Percentiles rank a stretch among this genome's conserved stretches.
Conservation (phyloP, 176 grass and related monocot species). For the Carex myosuroides region DNA sequence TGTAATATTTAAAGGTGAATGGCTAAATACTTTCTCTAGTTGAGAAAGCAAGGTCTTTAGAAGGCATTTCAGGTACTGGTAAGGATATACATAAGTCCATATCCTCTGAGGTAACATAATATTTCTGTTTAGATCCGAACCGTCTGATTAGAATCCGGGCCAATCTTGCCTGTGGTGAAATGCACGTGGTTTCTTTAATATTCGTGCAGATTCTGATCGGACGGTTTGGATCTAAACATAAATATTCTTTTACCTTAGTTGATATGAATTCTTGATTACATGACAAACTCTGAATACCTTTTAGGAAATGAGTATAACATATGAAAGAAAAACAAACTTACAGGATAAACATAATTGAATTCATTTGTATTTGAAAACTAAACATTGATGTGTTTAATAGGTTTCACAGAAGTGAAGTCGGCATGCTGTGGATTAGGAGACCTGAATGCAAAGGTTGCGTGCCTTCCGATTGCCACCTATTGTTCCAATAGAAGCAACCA, state of each 20-base stretch:
- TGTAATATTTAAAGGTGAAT: not conserved
- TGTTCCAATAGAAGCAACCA: slow-evolving; percentile 48
- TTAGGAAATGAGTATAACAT: not conserved
- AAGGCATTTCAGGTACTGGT: not conserved
- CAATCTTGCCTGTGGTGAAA: no score
- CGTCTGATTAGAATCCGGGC: no score
- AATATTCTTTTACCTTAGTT: no score
- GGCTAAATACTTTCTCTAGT: not conserved
- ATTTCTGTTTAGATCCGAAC: no score
- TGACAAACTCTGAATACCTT: not conserved
- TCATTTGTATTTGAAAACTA: not conserved
- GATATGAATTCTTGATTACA: no score
- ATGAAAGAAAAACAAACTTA: no score
- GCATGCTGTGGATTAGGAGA: slow-evolving; percentile 83
- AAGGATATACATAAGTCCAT: not conserved
- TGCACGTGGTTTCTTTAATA: no score
- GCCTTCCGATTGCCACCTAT: slow-evolving; percentile 49
- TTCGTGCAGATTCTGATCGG: no score
- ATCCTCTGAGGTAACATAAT: no score
- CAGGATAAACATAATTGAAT: not conserved
- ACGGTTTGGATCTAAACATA: no score
- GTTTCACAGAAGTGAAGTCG: slow-evolving; percentile 47
- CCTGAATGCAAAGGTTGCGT: slow-evolving; percentile 63
- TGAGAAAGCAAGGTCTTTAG: not conserved
- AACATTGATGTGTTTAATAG: slow-evolving; percentile 8